Evolutionary conservation across 2,329 filamentous ascomycete species (phyloP).

Genomic region (Ascochyta viciae-villosae): DNA sequence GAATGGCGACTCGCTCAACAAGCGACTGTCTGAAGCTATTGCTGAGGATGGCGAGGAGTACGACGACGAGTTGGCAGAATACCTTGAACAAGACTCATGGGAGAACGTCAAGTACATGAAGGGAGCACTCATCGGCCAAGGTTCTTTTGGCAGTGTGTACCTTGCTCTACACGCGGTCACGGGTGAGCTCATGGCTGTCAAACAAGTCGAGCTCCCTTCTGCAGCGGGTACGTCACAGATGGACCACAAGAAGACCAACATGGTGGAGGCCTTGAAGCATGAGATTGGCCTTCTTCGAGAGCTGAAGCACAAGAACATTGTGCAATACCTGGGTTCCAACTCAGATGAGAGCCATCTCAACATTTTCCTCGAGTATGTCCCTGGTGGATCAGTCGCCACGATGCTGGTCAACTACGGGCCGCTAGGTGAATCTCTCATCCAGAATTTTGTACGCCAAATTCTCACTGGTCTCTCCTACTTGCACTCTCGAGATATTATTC

Average conservation of each 20-base stretch:
- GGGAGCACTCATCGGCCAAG: slow-evolving; percentile 93
- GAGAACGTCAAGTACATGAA: slow-evolving; percentile 99
- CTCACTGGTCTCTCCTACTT: slow-evolving; percentile 91
- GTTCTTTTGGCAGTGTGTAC: slow-evolving; percentile 95
- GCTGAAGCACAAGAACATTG: slow-evolving; percentile 94
- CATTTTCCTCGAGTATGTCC: slow-evolving; percentile 99
- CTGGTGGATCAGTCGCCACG: slow-evolving; percentile 94
- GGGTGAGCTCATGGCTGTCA: slow-evolving; percentile 95
- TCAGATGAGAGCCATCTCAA: slow-evolving; percentile 91
- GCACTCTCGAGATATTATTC: slow-evolving; percentile 94
- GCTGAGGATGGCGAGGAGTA: slow-evolving; percentile 90
- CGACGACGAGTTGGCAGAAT: slow-evolving; percentile 87
- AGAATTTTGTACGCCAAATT: slow-evolving; percentile 97
- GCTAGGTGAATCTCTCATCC: slow-evolving; percentile 88
- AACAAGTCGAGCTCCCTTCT: slow-evolving; percentile 93
- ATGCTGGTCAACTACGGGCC: slow-evolving; percentile 99
- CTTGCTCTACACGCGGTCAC: slow-evolving; percentile 94
- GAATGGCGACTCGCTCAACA: slow-evolving; percentile 74
- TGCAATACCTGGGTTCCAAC: slow-evolving; percentile 95
- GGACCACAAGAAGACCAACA: slow-evolving; percentile 92
- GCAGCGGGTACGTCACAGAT: slow-evolving; percentile 74
- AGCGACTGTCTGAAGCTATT: slow-evolving; percentile 81
- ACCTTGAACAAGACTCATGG: slow-evolving; percentile 91
- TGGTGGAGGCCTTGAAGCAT: slow-evolving; percentile 96
- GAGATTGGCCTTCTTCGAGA: slow-evolving; percentile 95